Evolutionary conservation across 2,329 filamentous ascomycete species (phyloP), one percentile per base, ranked within the genome.

Genomic region (Rhexocercosporidium sp.): DNA sequence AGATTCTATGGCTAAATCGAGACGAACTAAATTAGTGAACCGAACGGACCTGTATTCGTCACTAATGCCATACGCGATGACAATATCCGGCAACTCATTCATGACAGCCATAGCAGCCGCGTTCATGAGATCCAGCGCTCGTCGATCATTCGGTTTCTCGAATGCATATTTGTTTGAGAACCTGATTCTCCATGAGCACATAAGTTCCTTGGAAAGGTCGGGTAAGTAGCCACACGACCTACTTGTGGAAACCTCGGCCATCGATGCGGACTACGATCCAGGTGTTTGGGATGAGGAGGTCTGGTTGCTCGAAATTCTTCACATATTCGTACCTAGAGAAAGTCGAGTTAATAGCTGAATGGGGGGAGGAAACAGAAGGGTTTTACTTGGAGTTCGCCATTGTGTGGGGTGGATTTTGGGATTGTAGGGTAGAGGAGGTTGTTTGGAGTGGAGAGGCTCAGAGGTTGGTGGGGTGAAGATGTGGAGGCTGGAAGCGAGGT

Each of bases 201-300:
- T n/a, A 41, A 11, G 16, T 16, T 22, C 2, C 14, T 41, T 5
- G 41, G 5, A 39, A 5, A 9, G 44, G n/a, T 16, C 12, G 18
- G 27, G 9, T 3, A 29, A n/a, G 20, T n/a, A 37, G 11, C 16
- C 4, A 25, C 9, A 60, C n/a, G n/a, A n/a, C 79, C 77, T 82
- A 96, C 93, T 97, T 97, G 75, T 94, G 96, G 80, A 99, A 99
- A 20, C 94, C 94, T 71, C 95, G 87, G 27, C 96, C 96, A 80
- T 99, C 96, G 75, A 99, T 90, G 68, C 96, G 90, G 65, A 99
- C 90, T 22, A 98, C 93, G 65, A 98, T 91, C 94, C 94, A 99
- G 29, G 95, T 98, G 77, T 96, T 97, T 63, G 90, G 93, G 25
- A 98, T 85, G 47, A 99, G 82, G 56, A 81, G 81, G 77, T 97